These are phyloP conservation scores for Xylaria sp. DNA, from an alignment of 2,329 filamentous ascomycete genomes.

Conservation along the genomic window DNA sequence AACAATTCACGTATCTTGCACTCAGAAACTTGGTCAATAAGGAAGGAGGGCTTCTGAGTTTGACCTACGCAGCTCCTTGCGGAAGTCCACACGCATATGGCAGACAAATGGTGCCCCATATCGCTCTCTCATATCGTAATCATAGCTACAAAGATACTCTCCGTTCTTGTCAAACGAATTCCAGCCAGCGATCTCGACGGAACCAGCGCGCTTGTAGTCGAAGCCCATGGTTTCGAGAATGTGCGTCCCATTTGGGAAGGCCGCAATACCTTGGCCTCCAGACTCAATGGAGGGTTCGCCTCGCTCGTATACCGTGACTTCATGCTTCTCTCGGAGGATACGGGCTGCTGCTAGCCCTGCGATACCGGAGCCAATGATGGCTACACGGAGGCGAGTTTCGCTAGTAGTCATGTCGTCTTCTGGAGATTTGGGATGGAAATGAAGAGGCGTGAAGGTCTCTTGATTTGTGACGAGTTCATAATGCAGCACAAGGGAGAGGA, in stretches of 20 bases:
- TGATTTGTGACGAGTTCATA: background rate
- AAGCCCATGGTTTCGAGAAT: conserved; percentile 41
- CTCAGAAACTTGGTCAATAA: background rate
- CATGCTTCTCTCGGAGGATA: conserved; percentile 40
- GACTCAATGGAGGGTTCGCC: conserved; percentile 38
- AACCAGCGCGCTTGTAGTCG: conserved; percentile 38
- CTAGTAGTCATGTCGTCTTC: conserved; percentile 17
- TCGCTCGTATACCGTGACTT: conserved; percentile 45
- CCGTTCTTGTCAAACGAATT: conserved; percentile 39
- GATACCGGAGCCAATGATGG: conserved; percentile 43
- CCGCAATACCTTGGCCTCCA: conserved; percentile 42
- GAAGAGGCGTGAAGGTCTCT: background rate
- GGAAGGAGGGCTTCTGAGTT: background rate
- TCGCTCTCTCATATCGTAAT: conserved; percentile 37
- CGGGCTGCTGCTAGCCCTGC: conserved; percentile 43
- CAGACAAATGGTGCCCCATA: conserved; percentile 39
- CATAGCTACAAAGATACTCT: conserved; percentile 34
- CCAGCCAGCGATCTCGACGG: conserved; percentile 38
- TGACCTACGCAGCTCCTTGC: conserved; percentile 36
- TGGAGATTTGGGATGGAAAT: background rate
- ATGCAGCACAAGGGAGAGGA: background rate
- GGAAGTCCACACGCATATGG: conserved; percentile 43
- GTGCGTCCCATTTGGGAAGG: conserved; percentile 42
- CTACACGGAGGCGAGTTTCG: conserved; percentile 35
- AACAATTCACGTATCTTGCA: background rate